phyloP scores from a whole-genome alignment of 2,329 filamentous ascomycete species.

The Penicillium sp. region DNA sequence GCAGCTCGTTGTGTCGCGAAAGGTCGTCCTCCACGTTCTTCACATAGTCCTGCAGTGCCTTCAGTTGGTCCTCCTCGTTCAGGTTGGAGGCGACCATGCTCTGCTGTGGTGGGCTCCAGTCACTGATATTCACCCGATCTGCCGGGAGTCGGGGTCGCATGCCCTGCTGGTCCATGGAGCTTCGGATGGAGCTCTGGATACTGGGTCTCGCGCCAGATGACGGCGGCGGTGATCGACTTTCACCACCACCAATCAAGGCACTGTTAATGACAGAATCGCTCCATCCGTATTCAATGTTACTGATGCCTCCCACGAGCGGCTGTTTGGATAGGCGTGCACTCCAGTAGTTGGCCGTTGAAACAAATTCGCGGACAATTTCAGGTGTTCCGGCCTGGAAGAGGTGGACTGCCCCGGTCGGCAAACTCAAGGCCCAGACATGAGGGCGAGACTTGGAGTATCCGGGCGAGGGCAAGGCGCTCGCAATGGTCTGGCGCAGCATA shows the following conservation, averaged over 20 bases:
- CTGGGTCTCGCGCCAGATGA: constrained; percentile 51
- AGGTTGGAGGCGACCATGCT: constrained; percentile 83
- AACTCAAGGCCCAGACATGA: constrained; percentile 89
- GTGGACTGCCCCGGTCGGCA: constrained; percentile 91
- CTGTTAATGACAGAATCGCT: constrained; percentile 79
- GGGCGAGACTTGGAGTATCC: constrained; percentile 90
- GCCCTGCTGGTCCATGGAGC: constrained; percentile 66
- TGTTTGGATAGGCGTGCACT: constrained; percentile 91
- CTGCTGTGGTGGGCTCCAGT: constrained; percentile 87
- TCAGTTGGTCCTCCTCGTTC: constrained; percentile 77
- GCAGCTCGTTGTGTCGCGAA: constrained; percentile 81
- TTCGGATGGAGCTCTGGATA: constrained; percentile 63
- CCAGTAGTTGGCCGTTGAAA: constrained; percentile 96
- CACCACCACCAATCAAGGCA: constrained; percentile 63
- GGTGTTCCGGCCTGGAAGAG: constrained; percentile 97
- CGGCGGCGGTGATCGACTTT: constrained; percentile 36
- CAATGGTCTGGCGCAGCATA: constrained; percentile 85
- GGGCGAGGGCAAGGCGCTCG: constrained; percentile 82
- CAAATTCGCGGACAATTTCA: constrained; percentile 93
- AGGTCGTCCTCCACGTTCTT: constrained; percentile 83
- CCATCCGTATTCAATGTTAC: constrained; percentile 98
- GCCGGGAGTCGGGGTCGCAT: constrained; percentile 73
- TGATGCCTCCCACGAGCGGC: constrained; percentile 86
- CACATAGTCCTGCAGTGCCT: constrained; percentile 75
- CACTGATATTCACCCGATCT: constrained; percentile 78